phyloP scores from a whole-genome alignment of 495 filamentous ascomycete genomes.

The Daldinia decipiens region DNA sequence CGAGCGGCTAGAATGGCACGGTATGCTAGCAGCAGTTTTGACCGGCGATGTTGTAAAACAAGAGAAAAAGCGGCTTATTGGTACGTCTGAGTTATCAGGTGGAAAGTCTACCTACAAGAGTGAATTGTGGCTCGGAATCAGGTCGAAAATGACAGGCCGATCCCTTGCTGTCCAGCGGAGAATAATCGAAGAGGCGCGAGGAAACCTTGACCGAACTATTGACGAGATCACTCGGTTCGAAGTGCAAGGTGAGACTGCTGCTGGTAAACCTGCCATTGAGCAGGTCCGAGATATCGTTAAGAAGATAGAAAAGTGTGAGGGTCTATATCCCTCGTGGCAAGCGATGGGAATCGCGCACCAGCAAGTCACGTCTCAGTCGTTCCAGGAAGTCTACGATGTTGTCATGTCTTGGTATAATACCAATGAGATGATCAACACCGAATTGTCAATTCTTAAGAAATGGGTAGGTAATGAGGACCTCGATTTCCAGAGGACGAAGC shows the following conservation, averaged over 20 bases:
- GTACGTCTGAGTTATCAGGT: conserved; percentile 76
- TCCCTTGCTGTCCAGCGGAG: conserved; percentile 83
- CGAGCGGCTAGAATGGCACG: conserved; percentile 96
- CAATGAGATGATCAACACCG: conserved; percentile 95
- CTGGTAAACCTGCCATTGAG: conserved; percentile 82
- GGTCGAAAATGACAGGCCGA: conserved; percentile 82
- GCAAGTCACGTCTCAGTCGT: conserved; percentile 75
- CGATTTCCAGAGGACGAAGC: conserved; percentile 79
- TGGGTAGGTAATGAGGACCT: conserved; percentile 98
- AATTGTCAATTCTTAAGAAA: conserved; percentile 85
- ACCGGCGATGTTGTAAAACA: conserved; percentile 97
- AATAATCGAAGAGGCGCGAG: conserved; percentile 82
- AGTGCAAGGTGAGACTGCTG: conserved; percentile 92
- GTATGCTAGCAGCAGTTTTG: conserved; percentile 93
- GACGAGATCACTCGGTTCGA: conserved; percentile 91
- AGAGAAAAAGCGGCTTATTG: conserved; percentile 94
- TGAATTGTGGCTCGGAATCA: conserved; percentile 91
- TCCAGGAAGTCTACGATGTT: conserved; percentile 81
- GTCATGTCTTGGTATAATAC: conserved; percentile 97
- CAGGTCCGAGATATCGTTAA: conserved; percentile 90
- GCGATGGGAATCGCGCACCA: conserved; percentile 78
- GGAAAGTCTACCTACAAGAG: conserved; percentile 76
- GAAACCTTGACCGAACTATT: conserved; percentile 72
- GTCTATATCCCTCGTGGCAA: conserved; percentile 80
- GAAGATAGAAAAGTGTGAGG: conserved; percentile 88